Evolutionary conservation across 768 basidiomycete species (phyloP).

Genomic region (Aureoboletus auriporus): DNA sequence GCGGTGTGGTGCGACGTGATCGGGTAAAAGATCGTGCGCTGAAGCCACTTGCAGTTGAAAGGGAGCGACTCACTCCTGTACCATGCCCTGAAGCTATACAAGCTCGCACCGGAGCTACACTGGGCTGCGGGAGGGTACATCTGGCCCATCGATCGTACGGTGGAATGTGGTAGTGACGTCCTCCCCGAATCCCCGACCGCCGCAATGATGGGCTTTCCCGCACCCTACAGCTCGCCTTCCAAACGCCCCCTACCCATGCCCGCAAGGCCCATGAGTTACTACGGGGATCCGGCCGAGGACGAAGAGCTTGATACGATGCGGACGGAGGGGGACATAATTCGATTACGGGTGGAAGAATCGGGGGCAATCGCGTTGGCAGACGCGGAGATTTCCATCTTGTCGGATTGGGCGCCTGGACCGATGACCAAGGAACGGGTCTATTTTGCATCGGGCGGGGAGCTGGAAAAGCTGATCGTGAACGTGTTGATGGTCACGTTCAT

Average conservation of each 20-base stretch:
- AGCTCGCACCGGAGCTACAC: conserved; percentile 68
- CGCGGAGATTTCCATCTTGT: conserved; percentile 57
- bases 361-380: conserved; percentile 63
- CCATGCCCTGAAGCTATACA: conserved; percentile 73
- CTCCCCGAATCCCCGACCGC: conserved; percentile 21
- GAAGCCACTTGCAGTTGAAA: conserved; percentile 52
- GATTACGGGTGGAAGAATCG: conserved; percentile 57
- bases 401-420: conserved; percentile 44
- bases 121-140: conserved; percentile 83
- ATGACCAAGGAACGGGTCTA: conserved; percentile 66
- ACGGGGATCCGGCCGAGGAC: conserved; percentile 39
- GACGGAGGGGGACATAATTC: conserved; percentile 36
- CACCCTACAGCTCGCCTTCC: conserved; percentile 19
- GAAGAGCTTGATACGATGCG: conserved; percentile 26
- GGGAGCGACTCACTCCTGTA: conserved; percentile 74
- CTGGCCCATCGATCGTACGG: conserved; percentile 70
- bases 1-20: conserved; percentile 2
- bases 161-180: conserved; percentile 55
- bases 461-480: conserved; percentile 75
- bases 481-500: conserved; percentile 69
- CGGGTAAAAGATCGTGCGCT: conserved; percentile 10
- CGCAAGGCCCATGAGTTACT: conserved; percentile 39
- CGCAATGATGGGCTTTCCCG: conserved; percentile 22
- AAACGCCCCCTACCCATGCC: conserved; percentile 32
- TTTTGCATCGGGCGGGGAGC: conserved; percentile 59